A percentile compares a stretch with the other conserved stretches of the same genome.
Evolutionary conservation across 768 basidiomycete species (phyloP).

Genomic region (Piloderma croceum): DNA sequence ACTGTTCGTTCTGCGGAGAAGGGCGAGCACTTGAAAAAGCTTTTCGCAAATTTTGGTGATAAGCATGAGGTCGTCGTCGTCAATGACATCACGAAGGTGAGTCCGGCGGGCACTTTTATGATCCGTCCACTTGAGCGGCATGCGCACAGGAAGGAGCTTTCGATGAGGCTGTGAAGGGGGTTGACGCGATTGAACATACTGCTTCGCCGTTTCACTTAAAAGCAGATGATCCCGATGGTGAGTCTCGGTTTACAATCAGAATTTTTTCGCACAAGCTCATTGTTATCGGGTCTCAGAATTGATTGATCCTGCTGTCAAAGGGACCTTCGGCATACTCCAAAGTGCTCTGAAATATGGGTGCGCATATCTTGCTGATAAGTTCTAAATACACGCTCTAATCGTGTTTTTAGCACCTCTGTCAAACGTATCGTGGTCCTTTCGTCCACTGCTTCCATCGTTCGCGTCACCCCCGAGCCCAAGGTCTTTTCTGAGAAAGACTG

Average conservation of each 20-base stretch:
- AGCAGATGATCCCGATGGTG: slow-evolving; percentile 24
- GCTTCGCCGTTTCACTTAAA: slow-evolving; percentile 30
- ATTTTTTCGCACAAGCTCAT: not conserved
- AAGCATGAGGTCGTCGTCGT: slow-evolving; percentile 35
- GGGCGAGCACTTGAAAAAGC: slow-evolving; percentile 33
- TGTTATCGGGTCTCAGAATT: no score
- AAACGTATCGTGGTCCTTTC: slow-evolving; percentile 69
- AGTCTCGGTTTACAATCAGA: not conserved
- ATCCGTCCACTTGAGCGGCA: slow-evolving; percentile 6
- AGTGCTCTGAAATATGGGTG: slow-evolving; percentile 53
- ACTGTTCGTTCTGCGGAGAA: slow-evolving; percentile 35
- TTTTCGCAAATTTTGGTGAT: slow-evolving; percentile 24
- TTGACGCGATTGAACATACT: slow-evolving; percentile 34
- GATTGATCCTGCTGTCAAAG: slow-evolving; percentile 65
- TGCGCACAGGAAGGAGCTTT: slow-evolving; percentile 30
- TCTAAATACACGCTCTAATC: not conserved
- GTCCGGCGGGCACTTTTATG: slow-evolving; percentile 2
- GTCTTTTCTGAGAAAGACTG: slow-evolving; percentile 51
- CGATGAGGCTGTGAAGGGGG: slow-evolving; percentile 40
- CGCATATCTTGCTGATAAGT: slow-evolving; percentile 3
- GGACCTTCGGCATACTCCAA: slow-evolving; percentile 59
- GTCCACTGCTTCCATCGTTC: slow-evolving; percentile 47
- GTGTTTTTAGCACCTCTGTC: slow-evolving; percentile 27
- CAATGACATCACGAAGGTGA: slow-evolving; percentile 34
- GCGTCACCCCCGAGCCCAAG: slow-evolving; percentile 14